Percentiles rank a stretch among this genome's conserved stretches.
These are phyloP conservation scores for Castanopsis chinensis DNA, from an alignment of 306 rosid genomes.

Conservation along the genomic window DNA sequence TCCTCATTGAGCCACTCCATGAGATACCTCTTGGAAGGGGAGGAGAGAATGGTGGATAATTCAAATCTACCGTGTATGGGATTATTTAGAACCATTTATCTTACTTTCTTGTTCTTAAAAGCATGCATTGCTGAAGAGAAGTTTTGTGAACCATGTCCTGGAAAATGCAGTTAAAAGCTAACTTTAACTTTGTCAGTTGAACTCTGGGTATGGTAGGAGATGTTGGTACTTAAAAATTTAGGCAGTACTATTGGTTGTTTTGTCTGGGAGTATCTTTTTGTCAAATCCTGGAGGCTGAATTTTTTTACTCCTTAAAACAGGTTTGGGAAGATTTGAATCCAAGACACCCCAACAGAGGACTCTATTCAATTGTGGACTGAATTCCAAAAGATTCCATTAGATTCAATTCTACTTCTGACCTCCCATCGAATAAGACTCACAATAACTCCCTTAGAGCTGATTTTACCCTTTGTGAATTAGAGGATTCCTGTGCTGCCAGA, in stretches of 20 bases:
- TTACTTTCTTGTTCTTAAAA: neutral
- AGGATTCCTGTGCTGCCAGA: no score
- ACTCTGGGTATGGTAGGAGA: neutral
- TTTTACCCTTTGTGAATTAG: no score
- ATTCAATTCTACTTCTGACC: no score
- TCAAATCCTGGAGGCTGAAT: neutral
- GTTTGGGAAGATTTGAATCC: neutral
- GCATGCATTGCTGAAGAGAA: neutral
- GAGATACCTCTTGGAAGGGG: no score
- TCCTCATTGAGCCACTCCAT: no score
- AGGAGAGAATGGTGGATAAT: neutral
- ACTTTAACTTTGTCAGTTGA: conserved; percentile 1
- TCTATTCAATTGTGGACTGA: no score
- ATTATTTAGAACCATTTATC: neutral
- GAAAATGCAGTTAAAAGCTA: neutral
- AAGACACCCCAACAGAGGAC: neutral
- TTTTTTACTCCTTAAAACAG: neutral
- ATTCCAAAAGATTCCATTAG: no score
- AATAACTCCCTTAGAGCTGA: no score
- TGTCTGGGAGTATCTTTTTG: no score
- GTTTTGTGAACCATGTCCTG: neutral
- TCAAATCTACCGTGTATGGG: neutral
- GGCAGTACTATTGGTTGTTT: neutral
- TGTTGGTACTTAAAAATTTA: neutral
- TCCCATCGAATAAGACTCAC: no score